phyloP scores from a whole-genome alignment of 1,139 yeast genomes.

The Kurtzmaniella quercitrusa region DNA sequence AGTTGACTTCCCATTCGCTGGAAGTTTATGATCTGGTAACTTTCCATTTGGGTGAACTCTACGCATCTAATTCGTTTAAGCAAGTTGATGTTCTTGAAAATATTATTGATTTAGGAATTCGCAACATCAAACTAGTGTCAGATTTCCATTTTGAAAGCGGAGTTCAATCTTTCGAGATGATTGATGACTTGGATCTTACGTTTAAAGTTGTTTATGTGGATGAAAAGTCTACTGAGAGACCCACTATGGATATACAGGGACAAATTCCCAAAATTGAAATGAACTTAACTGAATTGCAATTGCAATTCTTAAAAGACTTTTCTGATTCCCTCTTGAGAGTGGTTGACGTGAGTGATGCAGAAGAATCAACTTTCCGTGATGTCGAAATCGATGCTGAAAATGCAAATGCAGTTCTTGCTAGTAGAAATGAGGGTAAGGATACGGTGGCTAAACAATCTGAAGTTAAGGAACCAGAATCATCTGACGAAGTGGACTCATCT shows the following conservation, averaged over 20 bases:
- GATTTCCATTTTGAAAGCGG: conserved; percentile 44
- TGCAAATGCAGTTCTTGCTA: conserved; percentile 44
- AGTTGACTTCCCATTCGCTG: conserved; percentile 38
- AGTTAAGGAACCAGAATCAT: not conserved
- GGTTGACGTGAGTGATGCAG: conserved; percentile 38
- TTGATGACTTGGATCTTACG: conserved; percentile 63
- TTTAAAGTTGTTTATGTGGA: conserved; percentile 60
- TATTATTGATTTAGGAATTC: conserved; percentile 59
- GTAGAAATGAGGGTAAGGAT: conserved; percentile 15
- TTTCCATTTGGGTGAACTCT: conserved; percentile 80
- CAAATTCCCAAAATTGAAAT: conserved; percentile 62
- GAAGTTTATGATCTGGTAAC: conserved; percentile 57
- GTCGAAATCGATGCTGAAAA: conserved; percentile 61
- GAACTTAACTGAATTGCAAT: conserved; percentile 74
- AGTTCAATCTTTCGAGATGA: conserved; percentile 57
- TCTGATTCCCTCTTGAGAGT: conserved; percentile 57
- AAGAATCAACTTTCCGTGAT: conserved; percentile 38
- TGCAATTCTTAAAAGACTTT: conserved; percentile 53
- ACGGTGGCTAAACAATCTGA: conserved; percentile 3
- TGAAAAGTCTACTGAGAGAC: conserved; percentile 31
- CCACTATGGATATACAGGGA: conserved; percentile 56
- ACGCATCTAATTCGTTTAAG: conserved; percentile 59
- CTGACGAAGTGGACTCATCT: conserved; percentile 10
- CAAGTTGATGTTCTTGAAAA: conserved; percentile 31
- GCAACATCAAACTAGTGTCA: conserved; percentile 66